Evolutionary conservation across 257 asterid genomes (phyloP).

Genomic region (Marsdenia floribunda): DNA sequence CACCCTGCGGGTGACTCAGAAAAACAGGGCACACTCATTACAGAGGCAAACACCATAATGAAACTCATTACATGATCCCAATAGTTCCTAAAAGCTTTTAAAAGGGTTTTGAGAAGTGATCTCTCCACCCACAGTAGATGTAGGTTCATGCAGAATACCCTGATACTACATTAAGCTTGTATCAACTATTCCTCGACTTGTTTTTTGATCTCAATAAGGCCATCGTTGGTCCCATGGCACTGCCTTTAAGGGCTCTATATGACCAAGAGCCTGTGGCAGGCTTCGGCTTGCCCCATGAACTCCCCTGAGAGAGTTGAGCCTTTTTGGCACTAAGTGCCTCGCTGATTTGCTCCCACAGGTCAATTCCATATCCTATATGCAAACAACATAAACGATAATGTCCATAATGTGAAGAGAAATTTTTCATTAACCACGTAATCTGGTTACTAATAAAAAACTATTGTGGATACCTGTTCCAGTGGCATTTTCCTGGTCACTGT

Average conservation of each 20-base stretch:
- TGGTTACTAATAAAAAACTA: background rate
- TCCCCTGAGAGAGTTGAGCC: constrained; percentile 44
- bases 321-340: constrained; percentile 56
- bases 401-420: background rate
- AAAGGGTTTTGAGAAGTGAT: background rate
- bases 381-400: constrained; percentile 3
- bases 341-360: constrained; percentile 68
- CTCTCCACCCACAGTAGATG: background rate
- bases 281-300: constrained; percentile 33
- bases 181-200: constrained; percentile 13
- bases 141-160: background rate
- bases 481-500: constrained; percentile 22
- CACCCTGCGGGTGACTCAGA: background rate
- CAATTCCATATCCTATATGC: constrained; percentile 35
- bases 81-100: background rate
- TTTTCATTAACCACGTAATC: background rate
- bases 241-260: constrained; percentile 52
- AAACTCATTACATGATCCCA: constrained; percentile 1
- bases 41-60: background rate
- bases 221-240: constrained; percentile 72
- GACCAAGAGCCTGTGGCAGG: constrained; percentile 50
- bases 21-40: background rate
- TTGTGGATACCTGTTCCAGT: constrained; percentile 27
- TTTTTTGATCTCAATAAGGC: constrained; percentile 59
- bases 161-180: background rate